Percentiles rank a stretch among this genome's conserved stretches.
These are phyloP conservation scores for Acanthamoeba royreba DNA, from an alignment of 208 protist species.

Conservation along the genomic window DNA sequence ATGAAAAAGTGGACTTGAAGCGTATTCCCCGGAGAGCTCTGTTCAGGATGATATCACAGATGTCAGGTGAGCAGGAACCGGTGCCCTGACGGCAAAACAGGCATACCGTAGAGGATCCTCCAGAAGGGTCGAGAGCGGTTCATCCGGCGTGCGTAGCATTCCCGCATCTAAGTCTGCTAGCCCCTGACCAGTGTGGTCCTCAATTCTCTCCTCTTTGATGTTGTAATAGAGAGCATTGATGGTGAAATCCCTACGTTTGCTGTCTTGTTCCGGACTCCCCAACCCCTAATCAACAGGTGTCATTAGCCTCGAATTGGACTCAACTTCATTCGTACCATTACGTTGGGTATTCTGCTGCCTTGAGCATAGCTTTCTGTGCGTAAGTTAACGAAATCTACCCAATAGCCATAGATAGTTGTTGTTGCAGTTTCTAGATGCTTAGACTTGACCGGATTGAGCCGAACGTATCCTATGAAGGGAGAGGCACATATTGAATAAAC, in stretches of 20 bases:
- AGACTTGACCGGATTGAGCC: constrained; percentile 94
- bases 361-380: not conserved
- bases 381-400: not conserved
- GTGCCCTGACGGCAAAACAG: not conserved
- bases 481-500: not conserved
- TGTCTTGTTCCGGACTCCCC: constrained; percentile 89
- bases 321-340: not conserved
- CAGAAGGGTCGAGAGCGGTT: constrained; percentile 65
- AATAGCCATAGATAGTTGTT: constrained; percentile 49
- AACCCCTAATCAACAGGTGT: not conserved
- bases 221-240: constrained; percentile 99
- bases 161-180: constrained; percentile 85
- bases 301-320: not conserved
- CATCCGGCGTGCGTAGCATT: constrained; percentile 85
- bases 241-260: constrained; percentile 96
- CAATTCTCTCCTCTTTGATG: constrained; percentile 90
- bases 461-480: constrained; percentile 84
- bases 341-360: not conserved
- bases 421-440: constrained; percentile 98
- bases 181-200: constrained; percentile 92
- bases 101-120: constrained; percentile 91
- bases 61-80: not conserved
- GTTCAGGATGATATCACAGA: not conserved
- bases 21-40: constrained; percentile 88
- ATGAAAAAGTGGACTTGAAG: constrained; percentile 89